Base-by-base conservation (phyloP, 106 monocot genomes). In the Allium fistulosum region DNA sequence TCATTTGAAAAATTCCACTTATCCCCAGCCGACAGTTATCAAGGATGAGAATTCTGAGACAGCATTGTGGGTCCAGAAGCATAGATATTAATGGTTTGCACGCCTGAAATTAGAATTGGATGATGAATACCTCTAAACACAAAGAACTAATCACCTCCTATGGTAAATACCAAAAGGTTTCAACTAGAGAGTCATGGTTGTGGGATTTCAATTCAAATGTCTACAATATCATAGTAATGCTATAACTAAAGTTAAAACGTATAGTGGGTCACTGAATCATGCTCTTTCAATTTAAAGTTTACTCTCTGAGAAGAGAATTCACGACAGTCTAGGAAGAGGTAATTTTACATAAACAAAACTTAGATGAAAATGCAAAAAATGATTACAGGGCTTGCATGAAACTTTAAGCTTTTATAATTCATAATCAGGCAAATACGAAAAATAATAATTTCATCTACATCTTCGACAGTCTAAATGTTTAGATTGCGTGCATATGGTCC, bases 1-100 rank as follows among this genome's bases (percentile, higher is more conserved):
- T 13, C 68, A 92, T 79, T 53, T 67, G 63, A 68, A 86, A 50
- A 26, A 92, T 75, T 69, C 96, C 96, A 45, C 64, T 10, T 4
- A 91, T 49, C 14, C 91, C 91, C 55, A 92, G 86, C n/a, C 75
- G 74, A 67, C 96, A 91, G 10, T 72, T 85, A 58, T 78, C 66
- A 9, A 92, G 86, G 46, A 78, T 74, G 16, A 92, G 84, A 72
- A 73, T 76, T 74, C 62, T 88, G 53, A 96, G 59, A 72, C 80
- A 72, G 69, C 91, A 85, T 48, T 69, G 76, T 18, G 78, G 74
- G 79, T 86, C 73, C 59, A 65, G 8, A 13, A 95, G 81, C 15
- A 91, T 17, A 63, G 71, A 58, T 59, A 16, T 67, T 26, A 95
- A 26, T 46, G 82, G 80, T 78, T 67, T 71, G 63, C 75, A 84